phyloP scores from a whole-genome alignment of 2,329 filamentous ascomycete genomes.

The Mycosphaerella sp. region DNA sequence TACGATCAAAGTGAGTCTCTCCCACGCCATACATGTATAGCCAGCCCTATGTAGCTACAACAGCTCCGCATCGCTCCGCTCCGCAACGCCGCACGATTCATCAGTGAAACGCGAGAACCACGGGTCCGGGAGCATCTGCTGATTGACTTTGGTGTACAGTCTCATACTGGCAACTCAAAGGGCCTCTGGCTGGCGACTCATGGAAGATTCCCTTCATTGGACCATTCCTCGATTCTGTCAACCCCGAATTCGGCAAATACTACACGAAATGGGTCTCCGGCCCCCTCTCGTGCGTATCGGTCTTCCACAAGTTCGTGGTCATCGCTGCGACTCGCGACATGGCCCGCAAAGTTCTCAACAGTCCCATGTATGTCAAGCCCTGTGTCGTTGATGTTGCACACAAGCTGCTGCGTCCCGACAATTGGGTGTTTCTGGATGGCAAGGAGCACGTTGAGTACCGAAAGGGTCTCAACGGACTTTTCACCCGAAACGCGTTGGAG shows the following conservation, averaged over 20 bases:
- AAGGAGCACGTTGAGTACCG: slow-evolving; percentile 94
- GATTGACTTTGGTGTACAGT: slow-evolving; percentile 31
- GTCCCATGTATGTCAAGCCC: slow-evolving; percentile 83
- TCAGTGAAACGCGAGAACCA: background rate
- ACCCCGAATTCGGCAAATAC: slow-evolving; percentile 89
- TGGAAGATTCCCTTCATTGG: slow-evolving; percentile 58
- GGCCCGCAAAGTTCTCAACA: slow-evolving; percentile 95
- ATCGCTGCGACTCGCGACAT: slow-evolving; percentile 93
- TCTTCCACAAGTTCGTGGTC: slow-evolving; percentile 99
- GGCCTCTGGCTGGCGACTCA: slow-evolving; percentile 42
- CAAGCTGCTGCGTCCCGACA: slow-evolving; percentile 84
- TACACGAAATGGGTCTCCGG: slow-evolving; percentile 88
- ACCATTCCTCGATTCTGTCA: slow-evolving; percentile 87
- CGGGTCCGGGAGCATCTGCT: slow-evolving; percentile 8
- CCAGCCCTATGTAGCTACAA: background rate
- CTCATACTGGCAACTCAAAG: slow-evolving; percentile 44
- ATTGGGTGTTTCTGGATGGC: slow-evolving; percentile 97
- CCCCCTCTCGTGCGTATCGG: slow-evolving; percentile 89
- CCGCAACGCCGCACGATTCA: background rate
- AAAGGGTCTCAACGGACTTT: slow-evolving; percentile 90
- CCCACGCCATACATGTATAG: background rate
- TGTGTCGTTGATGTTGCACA: slow-evolving; percentile 92
- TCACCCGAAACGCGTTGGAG: slow-evolving; percentile 84
- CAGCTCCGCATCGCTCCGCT: background rate
- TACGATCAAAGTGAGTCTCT: slow-evolving; percentile 80